Base-by-base conservation (phyloP, 805 yeast species). In the Zygosaccharomyces pseudorouxii region DNA sequence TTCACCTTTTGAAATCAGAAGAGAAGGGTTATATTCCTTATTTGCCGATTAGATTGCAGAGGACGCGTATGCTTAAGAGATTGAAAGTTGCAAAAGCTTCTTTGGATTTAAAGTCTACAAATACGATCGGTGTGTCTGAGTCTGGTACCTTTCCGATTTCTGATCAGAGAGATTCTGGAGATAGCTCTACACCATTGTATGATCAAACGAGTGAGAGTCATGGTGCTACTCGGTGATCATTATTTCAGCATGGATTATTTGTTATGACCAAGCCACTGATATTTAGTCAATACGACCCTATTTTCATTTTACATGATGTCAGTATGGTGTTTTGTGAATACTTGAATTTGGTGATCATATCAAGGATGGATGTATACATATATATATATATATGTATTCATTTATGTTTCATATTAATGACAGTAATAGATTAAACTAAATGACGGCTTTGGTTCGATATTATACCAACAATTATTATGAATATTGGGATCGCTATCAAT, bases 11-110 rank as follows among this genome's bases (percentile, higher is more conserved):
- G 46, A 67, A 69, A 44, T 60, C 71, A 22, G 86, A 82, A 55
- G 87, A 81, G 55, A 71, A 68, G 22, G 90, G 90, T 0, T 73
- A 72, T 37, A 65, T 82, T 45, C 88, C 89, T 3, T 60, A 71
- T 8, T 45, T 86, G 6, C 95, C 95, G 4, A 55, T 82, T 11
- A 63, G 59, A 43, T 78, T 79, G 75, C 95, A 86, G 63, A 66
- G 71, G 53, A 77, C 74, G 53, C 69, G 79, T 43, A 75, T 86
- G 22, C 35, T 62, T 31, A 74, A 73, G 50, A 70, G 73, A 51
- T 55, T 67, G 37, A 43, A 49, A 5, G 58, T 63, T 16, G 56
- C 66, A 4, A 61, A 62, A 40, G 64, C 63, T 8, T 59, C 69
- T 0, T 39, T 65, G 14, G 56, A 53, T 14, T 45, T 65, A 18